Evolutionary conservation across 352 stramenopile genomes (phyloP).

Genomic region (Phytophthora macrochlamydospora): DNA sequence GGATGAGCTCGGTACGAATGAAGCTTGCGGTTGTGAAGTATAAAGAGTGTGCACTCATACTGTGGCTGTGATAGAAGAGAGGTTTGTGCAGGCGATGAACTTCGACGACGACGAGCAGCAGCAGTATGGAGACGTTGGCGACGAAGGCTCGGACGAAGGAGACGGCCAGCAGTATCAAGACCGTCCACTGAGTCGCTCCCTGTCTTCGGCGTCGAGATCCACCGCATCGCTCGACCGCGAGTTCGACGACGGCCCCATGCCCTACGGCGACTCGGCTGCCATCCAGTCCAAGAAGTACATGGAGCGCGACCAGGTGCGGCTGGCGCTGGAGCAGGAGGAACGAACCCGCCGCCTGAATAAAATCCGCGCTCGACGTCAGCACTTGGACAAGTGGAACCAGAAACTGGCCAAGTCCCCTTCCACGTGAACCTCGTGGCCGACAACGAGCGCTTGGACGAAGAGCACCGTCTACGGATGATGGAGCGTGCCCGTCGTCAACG

Average conservation of each 20-base stretch:
- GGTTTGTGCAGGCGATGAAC: constrained; percentile 43
- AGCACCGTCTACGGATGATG: constrained; percentile 77
- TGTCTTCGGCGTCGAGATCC: constrained; percentile 25
- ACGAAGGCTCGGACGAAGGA: constrained; percentile 12
- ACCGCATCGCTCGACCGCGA: constrained; percentile 32
- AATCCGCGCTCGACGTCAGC: constrained; percentile 58
- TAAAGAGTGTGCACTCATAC: not conserved
- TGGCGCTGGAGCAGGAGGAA: constrained; percentile 68
- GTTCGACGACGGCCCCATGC: constrained; percentile 35
- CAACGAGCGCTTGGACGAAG: constrained; percentile 93
- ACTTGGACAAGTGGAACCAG: constrained; percentile 87
- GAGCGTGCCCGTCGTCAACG: constrained; percentile 70
- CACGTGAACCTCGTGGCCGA: constrained; percentile 94
- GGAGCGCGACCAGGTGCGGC: constrained; percentile 68
- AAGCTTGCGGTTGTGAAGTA: not conserved
- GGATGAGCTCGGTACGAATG: constrained; percentile 43
- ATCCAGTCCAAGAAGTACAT: constrained; percentile 86
- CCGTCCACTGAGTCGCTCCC: constrained; percentile 25
- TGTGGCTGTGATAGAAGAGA: constrained; percentile 37
- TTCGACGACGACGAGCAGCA: constrained; percentile 44
- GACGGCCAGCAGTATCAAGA: constrained; percentile 6
- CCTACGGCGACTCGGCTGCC: constrained; percentile 65
- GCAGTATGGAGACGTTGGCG: constrained; percentile 9
- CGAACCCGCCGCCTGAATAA: constrained; percentile 61
- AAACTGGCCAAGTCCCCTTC: constrained; percentile 93